These are phyloP conservation scores for Baorangia bicolor DNA, from an alignment of 768 basidiomycete genomes.

Conservation along the genomic window DNA sequence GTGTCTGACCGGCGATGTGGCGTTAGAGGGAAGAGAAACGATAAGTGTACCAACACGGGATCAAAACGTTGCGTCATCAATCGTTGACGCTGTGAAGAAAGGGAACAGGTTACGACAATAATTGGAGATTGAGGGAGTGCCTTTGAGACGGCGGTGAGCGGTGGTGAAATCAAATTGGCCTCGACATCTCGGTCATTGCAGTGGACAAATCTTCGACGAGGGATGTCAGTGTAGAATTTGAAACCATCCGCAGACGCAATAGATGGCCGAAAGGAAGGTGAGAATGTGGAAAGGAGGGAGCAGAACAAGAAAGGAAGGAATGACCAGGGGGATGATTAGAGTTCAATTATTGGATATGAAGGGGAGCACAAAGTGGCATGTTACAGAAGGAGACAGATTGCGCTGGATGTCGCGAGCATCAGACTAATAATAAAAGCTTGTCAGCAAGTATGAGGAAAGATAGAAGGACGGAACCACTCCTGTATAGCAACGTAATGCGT, in stretches of 20 bases:
- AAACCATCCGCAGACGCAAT: conserved; percentile 5
- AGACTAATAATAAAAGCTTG: conserved; percentile 26
- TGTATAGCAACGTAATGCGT: conserved; percentile 23
- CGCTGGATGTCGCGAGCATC: conserved; percentile 1
- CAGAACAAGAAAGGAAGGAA: conserved; percentile 2
- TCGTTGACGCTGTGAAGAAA: conserved; percentile 11
- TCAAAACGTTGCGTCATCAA: conserved; percentile 5
- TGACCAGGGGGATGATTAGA: conserved; percentile 10
- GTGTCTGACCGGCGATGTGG: conserved; percentile 15
- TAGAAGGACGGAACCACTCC: conserved; percentile 16
- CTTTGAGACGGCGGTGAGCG: conserved; percentile 1
- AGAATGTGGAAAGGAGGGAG: conserved; percentile 6
- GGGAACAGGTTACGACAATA: conserved; percentile 20
- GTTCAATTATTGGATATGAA: conserved; percentile 31
- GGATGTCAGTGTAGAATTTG: conserved; percentile 3
- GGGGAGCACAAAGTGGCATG: conserved; percentile 13
- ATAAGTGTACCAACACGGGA: too few species aligned
- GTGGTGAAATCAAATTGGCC: conserved; percentile 10
- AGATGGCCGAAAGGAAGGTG: not conserved
- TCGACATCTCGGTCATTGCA: not conserved
- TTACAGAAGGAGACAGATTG: conserved; percentile 1
- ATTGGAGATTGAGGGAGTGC: conserved; percentile 16
- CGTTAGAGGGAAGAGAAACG: conserved; percentile 9
- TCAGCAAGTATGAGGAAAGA: conserved; percentile 4
- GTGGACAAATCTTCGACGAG: not conserved